Conservation (phyloP, 345 rosid species). For the Triadica sebifera region DNA sequence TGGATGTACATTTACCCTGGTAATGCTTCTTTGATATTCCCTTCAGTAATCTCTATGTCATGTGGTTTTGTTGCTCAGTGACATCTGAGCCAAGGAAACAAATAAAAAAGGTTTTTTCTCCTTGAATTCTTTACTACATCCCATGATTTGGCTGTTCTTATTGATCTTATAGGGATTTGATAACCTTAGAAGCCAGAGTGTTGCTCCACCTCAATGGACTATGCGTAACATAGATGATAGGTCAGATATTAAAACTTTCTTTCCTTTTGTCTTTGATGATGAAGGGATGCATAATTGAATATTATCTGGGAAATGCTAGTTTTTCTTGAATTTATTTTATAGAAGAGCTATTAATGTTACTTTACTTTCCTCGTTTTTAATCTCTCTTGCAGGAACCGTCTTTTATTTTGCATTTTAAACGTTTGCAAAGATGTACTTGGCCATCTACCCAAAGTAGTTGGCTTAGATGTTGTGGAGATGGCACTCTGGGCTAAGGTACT, state of each 20-base stretch:
- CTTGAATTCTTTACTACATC: neutral
- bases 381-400: constrained; percentile 24
- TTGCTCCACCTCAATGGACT: constrained; percentile 98
- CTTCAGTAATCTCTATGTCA: constrained; percentile 14
- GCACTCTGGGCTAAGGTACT: constrained; percentile 74
- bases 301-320: neutral
- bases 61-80: constrained; percentile 5
- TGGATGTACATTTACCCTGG: constrained; percentile 95
- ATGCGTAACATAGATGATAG: constrained; percentile 98
- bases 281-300: constrained; percentile 1
- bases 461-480: constrained; percentile 39
- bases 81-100: constrained; percentile 4
- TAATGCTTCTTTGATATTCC: constrained; percentile 30
- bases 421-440: constrained; percentile 34
- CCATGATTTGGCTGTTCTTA: constrained; percentile 25
- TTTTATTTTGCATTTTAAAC: constrained; percentile 31
- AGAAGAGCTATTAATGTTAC: neutral
- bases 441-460: constrained; percentile 36
- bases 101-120: constrained; percentile 4
- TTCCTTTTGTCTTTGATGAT: neutral
- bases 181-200: constrained; percentile 96
- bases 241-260: constrained; percentile 32
- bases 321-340: constrained; percentile 17
- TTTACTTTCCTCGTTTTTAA: neutral
- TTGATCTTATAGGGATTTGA: constrained; percentile 77